Evolutionary conservation across 2,329 filamentous ascomycete genomes (phyloP), one percentile per base, ranked within the genome.

Genomic region (Exophiala calicioides): DNA sequence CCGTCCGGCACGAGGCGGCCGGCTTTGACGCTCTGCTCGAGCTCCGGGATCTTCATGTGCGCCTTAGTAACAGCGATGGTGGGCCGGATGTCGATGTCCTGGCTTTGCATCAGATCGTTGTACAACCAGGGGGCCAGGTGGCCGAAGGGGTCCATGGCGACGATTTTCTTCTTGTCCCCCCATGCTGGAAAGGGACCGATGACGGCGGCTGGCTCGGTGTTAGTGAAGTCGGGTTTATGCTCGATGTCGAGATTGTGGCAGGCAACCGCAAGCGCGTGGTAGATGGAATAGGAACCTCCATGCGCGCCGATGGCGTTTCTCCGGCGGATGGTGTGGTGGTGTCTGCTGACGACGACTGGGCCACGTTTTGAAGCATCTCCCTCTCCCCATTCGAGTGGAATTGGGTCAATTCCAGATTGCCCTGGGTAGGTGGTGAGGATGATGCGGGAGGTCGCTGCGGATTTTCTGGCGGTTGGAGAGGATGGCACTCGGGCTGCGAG

Each of bases 21-120:
- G 36, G 79, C 78, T 47, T 79, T 82, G 3, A 98, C 90, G 57
- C 88, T 93, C 21, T 95, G 85, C 58, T 91, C 89, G 31, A 98
- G 80, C 67, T 98, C 93, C 1, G 93, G 89, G n/a, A 97, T 74
- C 73, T 88, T 93, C 90, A 96, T 96, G 63, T 95, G 90, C 20
- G 90, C 90, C 61, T 86, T 88, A 1, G 90, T 96, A 40, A 96
- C 81, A 10, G 90, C 90, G 65, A 95, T 95, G 0, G 90, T 95
- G 3, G 90, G 90, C 29, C 90, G 80, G 55, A 95, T 87, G 64
- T 95, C 88, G 26, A 94, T 79, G 58, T 88, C 81, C 33, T 96
- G 82, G 39, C 85, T 82, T 23, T 38, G 35, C 60, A 93, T 90
- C 34, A 81, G 77, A 53, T 91, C 82, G 55, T 86, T 86, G 72